Evolutionary conservation across 2,329 filamentous ascomycete genomes (phyloP).

Genomic region (Sarocladium oryzae): DNA sequence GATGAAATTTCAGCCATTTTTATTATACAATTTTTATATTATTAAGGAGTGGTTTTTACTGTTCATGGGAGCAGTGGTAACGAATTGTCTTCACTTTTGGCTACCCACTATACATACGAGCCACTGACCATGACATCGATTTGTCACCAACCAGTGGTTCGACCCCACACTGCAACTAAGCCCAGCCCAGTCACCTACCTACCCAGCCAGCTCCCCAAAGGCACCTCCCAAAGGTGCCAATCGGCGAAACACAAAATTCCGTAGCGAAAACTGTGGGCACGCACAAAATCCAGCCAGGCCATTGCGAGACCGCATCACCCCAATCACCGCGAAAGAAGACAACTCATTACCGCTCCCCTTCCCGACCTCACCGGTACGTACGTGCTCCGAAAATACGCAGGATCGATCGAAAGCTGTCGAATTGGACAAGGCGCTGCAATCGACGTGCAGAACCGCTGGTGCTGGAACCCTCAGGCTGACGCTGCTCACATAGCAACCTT

Average conservation of each 20-base stretch:
- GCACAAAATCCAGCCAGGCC: conserved; percentile 31
- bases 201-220: background rate
- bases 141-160: conserved; percentile 1
- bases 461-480: conserved; percentile 13
- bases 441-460: background rate
- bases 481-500: conserved; percentile 1
- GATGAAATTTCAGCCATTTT: no score
- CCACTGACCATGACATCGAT: background rate
- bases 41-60: no score
- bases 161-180: conserved; percentile 6
- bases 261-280: conserved; percentile 38
- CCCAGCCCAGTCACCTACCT: conserved; percentile 1
- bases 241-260: conserved; percentile 33
- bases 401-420: conserved; percentile 1
- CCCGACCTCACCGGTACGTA: conserved; percentile 8
- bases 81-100: no score
- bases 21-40: no score
- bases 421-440: background rate
- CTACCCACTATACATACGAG: no score
- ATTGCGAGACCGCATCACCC: conserved; percentile 10
- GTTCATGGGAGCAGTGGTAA: no score
- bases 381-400: background rate
- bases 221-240: conserved; percentile 1
- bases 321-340: conserved; percentile 7
- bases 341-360: conserved; percentile 23